phyloP scores from a whole-genome alignment of 2,329 filamentous ascomycete genomes.

The Pestalotiopsis sp. region DNA sequence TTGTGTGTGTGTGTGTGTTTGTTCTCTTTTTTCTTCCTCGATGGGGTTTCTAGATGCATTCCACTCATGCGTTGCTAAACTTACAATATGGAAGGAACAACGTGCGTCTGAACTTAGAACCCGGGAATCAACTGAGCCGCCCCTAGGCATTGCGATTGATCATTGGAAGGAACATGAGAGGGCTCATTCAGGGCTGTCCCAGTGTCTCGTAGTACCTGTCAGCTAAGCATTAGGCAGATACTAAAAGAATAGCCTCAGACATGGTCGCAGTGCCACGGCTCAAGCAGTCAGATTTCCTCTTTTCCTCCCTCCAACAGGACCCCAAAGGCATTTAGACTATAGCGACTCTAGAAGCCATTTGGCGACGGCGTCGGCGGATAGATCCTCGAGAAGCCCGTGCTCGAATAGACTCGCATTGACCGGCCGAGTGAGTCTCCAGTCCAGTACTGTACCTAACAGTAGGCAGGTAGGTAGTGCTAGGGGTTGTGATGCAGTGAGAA shows the following conservation, averaged over 20 bases:
- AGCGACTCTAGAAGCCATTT: neutral
- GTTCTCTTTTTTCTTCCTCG: too few species aligned
- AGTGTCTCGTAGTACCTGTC: neutral
- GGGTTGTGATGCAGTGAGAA: too few species aligned
- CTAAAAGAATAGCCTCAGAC: neutral
- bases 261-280: neutral
- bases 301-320: neutral
- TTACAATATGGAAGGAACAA: neutral
- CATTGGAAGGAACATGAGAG: too few species aligned
- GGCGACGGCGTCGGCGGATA: neutral
- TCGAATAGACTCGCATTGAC: neutral
- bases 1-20: too few species aligned
- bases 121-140: neutral
- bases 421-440: neutral
- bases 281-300: neutral
- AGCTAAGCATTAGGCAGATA: neutral
- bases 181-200: neutral
- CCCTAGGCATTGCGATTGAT: neutral
- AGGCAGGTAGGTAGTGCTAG: neutral
- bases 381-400: conserved; percentile 2
- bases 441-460: neutral
- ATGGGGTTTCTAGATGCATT: too few species aligned
- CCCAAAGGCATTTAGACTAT: conserved; percentile 1
- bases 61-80: too few species aligned
- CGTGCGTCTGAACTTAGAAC: neutral